Base-by-base conservation (phyloP, 371 early-diverging fungal genomes). In the Conidiobolus coronatus region DNA sequence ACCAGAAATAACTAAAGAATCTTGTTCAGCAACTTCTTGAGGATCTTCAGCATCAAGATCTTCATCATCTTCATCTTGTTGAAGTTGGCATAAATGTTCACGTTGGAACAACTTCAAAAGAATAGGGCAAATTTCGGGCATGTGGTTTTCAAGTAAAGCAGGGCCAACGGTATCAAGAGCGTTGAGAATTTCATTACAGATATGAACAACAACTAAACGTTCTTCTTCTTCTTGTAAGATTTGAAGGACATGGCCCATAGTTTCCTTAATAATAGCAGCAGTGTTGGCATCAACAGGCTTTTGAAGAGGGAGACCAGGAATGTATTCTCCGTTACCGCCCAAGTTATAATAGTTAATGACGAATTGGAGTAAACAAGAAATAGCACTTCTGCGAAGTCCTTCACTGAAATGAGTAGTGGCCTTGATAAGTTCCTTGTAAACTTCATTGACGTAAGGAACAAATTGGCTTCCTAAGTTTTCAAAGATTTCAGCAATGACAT, bases 181-280 rank as follows among this genome's bases (percentile, higher is more conserved):
- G 18, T 72, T 71, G 8, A 68, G 63, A 47, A 87, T 50, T 48
- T 83, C 82, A 45, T 70, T 68, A 58, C 76, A 76, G 17, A 82
- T 62, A 39, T 80, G 78, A 34, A 73, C 67, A 18, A 83, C 84
- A 3, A 86, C 85, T 64, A 73, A 70, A 66, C 74, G 70, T 47
- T 84, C 81, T 48, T 82, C 82, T 55, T 91, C 92, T 1, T 84
- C 82, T 22, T 66, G 65, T 74, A 82, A 75, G 56, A 80, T 65
- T 14, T 56, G 43, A 42, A 86, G 45, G 24, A 86, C 61, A 8
- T 72, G 68, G 8, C 79, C 78, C 52, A 88, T 68, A 8, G 77
- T 71, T 33, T 74, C 52, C 23, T 62, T 56, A 41, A 71, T 72
- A 63, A 88, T 70, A 45, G 67, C 63, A 17, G 65, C 64, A 22